These are phyloP conservation scores for Thielaviopsis populi DNA, from an alignment of 2,329 filamentous ascomycete genomes.

Conservation along the genomic window DNA sequence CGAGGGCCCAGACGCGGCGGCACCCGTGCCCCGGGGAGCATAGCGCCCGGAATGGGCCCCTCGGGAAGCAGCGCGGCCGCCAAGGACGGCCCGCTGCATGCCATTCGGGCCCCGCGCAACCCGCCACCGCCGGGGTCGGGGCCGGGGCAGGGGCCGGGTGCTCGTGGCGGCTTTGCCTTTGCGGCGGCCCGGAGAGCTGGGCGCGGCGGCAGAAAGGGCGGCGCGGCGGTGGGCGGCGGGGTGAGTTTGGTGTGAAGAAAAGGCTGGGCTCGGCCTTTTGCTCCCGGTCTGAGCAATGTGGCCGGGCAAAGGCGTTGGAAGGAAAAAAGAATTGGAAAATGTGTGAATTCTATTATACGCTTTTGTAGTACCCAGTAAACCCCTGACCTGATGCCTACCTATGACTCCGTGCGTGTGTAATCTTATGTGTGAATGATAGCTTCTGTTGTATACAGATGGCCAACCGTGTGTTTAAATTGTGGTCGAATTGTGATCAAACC, in stretches of 20 bases:
- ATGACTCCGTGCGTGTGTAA: not conserved
- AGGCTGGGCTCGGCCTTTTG: not conserved
- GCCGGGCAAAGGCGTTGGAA: not conserved
- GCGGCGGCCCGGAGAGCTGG: slow-evolving; percentile 26
- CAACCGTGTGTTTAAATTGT: not conserved
- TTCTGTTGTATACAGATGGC: not conserved
- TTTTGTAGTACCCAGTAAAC: not conserved
- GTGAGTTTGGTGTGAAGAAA: slow-evolving; percentile 6
- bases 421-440: not conserved
- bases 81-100: slow-evolving; percentile 50
- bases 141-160: slow-evolving; percentile 57
- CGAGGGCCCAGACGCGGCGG: not conserved
- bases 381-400: not conserved
- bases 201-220: not conserved
- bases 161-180: slow-evolving; percentile 66
- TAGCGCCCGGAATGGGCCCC: slow-evolving; percentile 19
- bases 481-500: too few species aligned
- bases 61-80: slow-evolving; percentile 32
- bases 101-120: slow-evolving; percentile 59
- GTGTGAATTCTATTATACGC: not conserved
- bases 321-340: not conserved
- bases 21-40: not conserved
- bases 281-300: too few species aligned
- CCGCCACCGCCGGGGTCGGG: too few species aligned
- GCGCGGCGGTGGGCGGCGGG: not conserved